A percentile compares a stretch with the other conserved stretches of the same genome.
phyloP scores from a whole-genome alignment of 805 yeast species.

The Brettanomyces custersianus region DNA sequence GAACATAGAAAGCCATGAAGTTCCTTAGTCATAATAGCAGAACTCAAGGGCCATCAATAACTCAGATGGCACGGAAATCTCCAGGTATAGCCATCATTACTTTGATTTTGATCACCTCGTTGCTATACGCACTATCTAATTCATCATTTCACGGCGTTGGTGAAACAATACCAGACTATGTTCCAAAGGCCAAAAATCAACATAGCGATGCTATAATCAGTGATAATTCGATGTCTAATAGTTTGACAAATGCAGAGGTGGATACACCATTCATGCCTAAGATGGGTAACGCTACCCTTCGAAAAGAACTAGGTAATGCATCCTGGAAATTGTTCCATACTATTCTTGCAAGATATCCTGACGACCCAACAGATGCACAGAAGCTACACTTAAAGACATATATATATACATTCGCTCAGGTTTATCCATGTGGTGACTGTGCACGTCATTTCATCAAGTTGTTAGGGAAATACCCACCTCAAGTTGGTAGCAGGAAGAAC shows the following conservation, averaged over 20 bases:
- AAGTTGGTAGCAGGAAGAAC: conserved; percentile 57
- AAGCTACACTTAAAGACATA: conserved; percentile 53
- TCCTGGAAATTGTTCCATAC: conserved; percentile 93
- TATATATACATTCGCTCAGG: conserved; percentile 72
- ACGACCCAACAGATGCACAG: conserved; percentile 58
- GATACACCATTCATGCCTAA: conserved; percentile 69
- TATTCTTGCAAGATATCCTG: conserved; percentile 86
- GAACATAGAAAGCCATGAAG: no score
- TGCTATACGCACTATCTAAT: conserved; percentile 1
- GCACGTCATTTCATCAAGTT: conserved; percentile 81
- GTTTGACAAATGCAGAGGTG: no score
- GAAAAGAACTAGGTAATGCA: conserved; percentile 80
- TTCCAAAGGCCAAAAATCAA: not conserved
- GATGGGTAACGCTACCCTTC: conserved; percentile 66
- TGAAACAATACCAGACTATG: not conserved
- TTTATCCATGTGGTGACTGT: conserved; percentile 96
- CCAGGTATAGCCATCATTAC: conserved; percentile 1
- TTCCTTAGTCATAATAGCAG: no score
- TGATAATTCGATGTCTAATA: no score
- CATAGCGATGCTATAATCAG: not conserved
- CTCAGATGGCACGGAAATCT: no score
- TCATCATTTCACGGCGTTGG: not conserved
- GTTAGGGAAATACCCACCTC: conserved; percentile 73
- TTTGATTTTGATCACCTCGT: not conserved
- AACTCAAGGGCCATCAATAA: no score